Conservation (phyloP, 2,329 filamentous ascomycete species). For the Aspergillus japonicus region DNA sequence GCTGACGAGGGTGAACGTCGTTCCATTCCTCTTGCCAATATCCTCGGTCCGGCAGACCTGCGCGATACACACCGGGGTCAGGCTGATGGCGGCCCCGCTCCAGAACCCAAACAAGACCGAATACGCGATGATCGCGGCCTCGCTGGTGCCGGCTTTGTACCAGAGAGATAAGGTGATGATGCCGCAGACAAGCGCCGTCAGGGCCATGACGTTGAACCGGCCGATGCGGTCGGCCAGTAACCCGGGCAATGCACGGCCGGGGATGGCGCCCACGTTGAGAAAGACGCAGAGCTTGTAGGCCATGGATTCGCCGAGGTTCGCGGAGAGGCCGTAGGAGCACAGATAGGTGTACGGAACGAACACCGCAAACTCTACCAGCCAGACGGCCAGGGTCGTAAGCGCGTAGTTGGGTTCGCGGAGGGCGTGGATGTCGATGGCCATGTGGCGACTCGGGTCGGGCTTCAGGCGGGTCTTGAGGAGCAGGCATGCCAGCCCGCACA, state of each 20-base stretch:
- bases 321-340: constrained; percentile 29
- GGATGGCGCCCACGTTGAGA: constrained; percentile 33
- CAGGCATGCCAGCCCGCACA: constrained; percentile 20
- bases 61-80: constrained; percentile 33
- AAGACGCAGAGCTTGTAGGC: constrained; percentile 32
- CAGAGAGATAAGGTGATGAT: constrained; percentile 27
- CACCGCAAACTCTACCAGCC: constrained; percentile 34
- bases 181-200: constrained; percentile 18
- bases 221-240: constrained; percentile 34
- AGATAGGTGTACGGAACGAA: constrained; percentile 38
- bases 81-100: constrained; percentile 29
- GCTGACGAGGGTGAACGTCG: constrained; percentile 25
- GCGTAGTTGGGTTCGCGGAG: constrained; percentile 24
- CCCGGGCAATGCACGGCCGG: constrained; percentile 34
- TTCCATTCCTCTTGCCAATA: constrained; percentile 27
- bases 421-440: constrained; percentile 20
- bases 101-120: constrained; percentile 25
- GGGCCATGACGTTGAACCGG: constrained; percentile 32
- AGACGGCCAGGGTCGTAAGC: constrained; percentile 28
- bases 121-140: constrained; percentile 22
- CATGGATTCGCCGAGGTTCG: constrained; percentile 18
- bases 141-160: constrained; percentile 16
- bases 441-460: constrained; percentile 16
- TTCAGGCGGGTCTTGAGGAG: constrained; percentile 24
- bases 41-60: constrained; percentile 32